Evolutionary conservation across 23 red algal genomes (phyloP).

Genomic region (Gracilaria vermiculophylla): DNA sequence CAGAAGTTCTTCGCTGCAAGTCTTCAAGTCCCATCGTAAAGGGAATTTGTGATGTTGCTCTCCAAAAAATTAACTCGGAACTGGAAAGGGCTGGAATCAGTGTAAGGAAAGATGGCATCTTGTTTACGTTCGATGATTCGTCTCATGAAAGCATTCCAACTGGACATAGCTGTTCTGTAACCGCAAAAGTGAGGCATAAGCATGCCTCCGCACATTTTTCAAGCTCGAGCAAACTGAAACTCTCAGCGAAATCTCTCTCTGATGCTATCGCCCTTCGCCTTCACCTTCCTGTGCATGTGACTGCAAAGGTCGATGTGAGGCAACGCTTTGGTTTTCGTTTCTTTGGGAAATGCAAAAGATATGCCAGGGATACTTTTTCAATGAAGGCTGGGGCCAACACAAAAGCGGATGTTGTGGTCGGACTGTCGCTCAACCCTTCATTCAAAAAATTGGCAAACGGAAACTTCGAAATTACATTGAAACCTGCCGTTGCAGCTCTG

Average conservation of each 20-base stretch:
- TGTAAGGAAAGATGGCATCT: not conserved
- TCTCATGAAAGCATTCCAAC: not conserved
- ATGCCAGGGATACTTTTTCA: not conserved
- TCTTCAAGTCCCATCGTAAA: not conserved
- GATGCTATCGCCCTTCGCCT: not conserved
- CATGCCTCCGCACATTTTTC: not conserved
- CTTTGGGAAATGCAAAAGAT: constrained; percentile 2
- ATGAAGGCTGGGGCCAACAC: not conserved
- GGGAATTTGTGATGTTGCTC: not conserved
- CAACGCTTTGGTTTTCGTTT: constrained; percentile 3
- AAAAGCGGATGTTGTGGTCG: not conserved
- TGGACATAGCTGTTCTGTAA: constrained; percentile 4
- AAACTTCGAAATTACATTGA: not conserved
- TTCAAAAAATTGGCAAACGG: not conserved
- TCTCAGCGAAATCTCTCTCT: not conserved
- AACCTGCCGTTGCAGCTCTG: not conserved
- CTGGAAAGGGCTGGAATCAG: not conserved
- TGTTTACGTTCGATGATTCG: constrained; percentile 1
- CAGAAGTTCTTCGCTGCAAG: not conserved
- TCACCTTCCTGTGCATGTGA: not conserved
- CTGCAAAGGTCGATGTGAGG: not conserved
- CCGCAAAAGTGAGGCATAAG: not conserved
- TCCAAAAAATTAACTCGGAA: not conserved
- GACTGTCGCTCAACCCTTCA: not conserved
- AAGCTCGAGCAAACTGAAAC: not conserved